These are phyloP conservation scores for Thielaviopsis populi DNA, from an alignment of 2,329 filamentous ascomycete species.

Conservation along the genomic window DNA sequence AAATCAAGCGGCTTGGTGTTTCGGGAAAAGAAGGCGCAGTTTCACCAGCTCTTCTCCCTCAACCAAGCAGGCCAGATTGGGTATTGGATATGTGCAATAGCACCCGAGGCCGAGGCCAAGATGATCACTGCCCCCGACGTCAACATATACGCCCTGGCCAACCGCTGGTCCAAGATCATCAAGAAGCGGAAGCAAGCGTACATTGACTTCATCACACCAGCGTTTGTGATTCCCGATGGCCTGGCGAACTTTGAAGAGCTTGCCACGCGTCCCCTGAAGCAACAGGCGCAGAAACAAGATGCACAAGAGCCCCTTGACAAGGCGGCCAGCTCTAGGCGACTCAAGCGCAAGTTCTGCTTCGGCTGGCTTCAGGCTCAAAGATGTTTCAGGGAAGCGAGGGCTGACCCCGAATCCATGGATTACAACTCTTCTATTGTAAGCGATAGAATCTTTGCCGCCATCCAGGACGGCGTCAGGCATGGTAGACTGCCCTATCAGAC, in stretches of 20 bases:
- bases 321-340: background rate
- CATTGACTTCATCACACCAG: constrained; percentile 20
- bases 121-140: constrained; percentile 4
- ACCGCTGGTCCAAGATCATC: constrained; percentile 11
- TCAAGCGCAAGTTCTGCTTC: constrained; percentile 11
- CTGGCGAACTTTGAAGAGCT: constrained; percentile 22
- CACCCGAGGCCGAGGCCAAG: constrained; percentile 10
- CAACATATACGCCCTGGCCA: constrained; percentile 6
- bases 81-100: constrained; percentile 26
- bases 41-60: constrained; percentile 34
- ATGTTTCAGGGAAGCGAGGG: background rate
- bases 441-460: constrained; percentile 1
- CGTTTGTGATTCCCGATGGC: constrained; percentile 28
- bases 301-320: background rate
- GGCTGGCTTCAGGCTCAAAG: background rate
- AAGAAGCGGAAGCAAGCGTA: constrained; percentile 10
- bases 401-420: background rate
- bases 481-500: constrained; percentile 7
- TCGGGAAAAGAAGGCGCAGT: constrained; percentile 25
- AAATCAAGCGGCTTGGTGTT: constrained; percentile 22
- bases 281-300: background rate
- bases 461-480: constrained; percentile 3
- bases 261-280: constrained; percentile 11
- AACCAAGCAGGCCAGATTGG: constrained; percentile 30
- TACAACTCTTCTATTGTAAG: background rate